Base-by-base conservation (phyloP, 495 filamentous ascomycete species). In the Penicillium mononematosum region DNA sequence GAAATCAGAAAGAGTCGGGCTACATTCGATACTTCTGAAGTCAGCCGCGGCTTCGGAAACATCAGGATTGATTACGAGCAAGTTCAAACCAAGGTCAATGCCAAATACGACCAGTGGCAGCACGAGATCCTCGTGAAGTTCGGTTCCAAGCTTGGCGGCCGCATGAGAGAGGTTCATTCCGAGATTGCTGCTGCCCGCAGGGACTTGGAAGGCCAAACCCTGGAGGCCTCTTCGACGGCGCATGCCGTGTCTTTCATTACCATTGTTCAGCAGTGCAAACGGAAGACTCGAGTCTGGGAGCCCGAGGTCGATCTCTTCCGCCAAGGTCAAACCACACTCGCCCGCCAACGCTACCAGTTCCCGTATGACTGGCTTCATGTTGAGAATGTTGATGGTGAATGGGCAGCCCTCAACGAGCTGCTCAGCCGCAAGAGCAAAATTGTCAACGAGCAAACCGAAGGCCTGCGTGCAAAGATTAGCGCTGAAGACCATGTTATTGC, bases 81-180 rank as follows among this genome's bases (percentile, higher is more conserved):
- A 73, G 94, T 99, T 0, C 95, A 98, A 67, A 90, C 91, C 32
- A 96, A 92, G 70, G 93, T 99, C 69, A 97, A 96, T 68, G 89
- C 90, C 53, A 98, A 97, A 66, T 99, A 99, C 65, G 95, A 99
- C 69, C 95, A 98, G 72, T 99, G 94, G 94, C 94, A 99, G 66
- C 92, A 96, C 61, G 94, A 99, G 53, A 96, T 99, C 42, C 77
- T 96, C 19, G 79, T 87, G 36, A 95, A 95, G 66, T 99, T 99
- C 71, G 95, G 91, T 39, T 79, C 80, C 24, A 88, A 91, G 45
- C 86, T 97, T 51, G 91, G 92, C n/a, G 88, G 84, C 54, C 87
- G 90, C 41, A 92, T 97, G 85, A 80, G 88, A 52, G 93, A 98
- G 63, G 85, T 96, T 2, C 87, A 92, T 61, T 83, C 87, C 8